Evolutionary conservation across 2,329 filamentous ascomycete species (phyloP), one percentile per base, ranked within the genome.

Genomic region (Aspergillus fumigatus): DNA sequence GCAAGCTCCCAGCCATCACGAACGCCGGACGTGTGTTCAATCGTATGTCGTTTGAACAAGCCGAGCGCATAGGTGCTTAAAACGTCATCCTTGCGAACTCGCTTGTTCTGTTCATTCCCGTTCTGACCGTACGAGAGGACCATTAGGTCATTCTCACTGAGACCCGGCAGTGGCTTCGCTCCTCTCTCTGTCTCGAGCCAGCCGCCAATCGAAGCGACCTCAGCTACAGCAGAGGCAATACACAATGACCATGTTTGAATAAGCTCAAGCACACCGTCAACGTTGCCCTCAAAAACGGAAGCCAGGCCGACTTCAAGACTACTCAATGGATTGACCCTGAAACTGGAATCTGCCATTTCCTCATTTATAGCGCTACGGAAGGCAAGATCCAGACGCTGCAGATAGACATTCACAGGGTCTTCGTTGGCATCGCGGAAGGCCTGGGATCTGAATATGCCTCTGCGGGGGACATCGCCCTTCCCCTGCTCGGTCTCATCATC

Each of bases 1-100:
- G 92, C 89, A 68, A 97, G 77, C 75, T 97, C 91, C 93, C 93
- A 97, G 8, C 93, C 92, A 64, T 92, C 87, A 40, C 82, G 79
- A 14, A 73, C 67, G 11, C 73, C 70, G 23, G 66, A 65, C 32
- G 68, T 64, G 55, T 73, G 65, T 27, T 73, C 65, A 19, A 79
- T 65, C 1, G 62, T 63, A 7, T 66, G 62, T 32, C 71, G 70
- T 21, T 72, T 67, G 58, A 73, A 75, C 21, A 93, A 71, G 25
- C 83, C 81, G 51, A 86, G 81, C 0, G 93, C 89, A 71, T 96
- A 97, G 50, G 84, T 78, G 6, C 87, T 82, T 6, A 97, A 79
- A 3, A 93, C 85, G 35, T 88, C 86, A 70, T 97, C 92, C 69
- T 93, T 92, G 60, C 87, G 85, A 7, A 90, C 80, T 58, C 85